A percentile compares a stretch with the other conserved stretches of the same genome.
These are phyloP conservation scores for Sugiyamaella floridensis DNA, from an alignment of 805 yeast genomes.

Conservation along the genomic window DNA sequence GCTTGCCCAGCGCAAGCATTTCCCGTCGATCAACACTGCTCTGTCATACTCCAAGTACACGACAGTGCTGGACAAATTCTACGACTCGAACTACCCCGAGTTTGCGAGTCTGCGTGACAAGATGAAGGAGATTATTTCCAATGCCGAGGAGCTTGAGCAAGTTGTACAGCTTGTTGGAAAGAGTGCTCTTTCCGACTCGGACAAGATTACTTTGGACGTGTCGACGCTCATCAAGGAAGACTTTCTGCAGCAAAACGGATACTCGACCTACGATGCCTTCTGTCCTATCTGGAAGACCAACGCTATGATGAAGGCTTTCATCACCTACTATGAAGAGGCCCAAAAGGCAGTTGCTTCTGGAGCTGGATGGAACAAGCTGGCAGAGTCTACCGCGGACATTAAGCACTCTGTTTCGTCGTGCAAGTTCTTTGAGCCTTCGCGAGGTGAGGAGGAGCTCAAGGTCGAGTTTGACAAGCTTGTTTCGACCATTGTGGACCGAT, in stretches of 20 bases:
- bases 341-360: conserved; percentile 94
- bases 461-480: conserved; percentile 73
- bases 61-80: conserved; percentile 74
- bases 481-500: conserved; percentile 73
- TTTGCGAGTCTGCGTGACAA: conserved; percentile 85
- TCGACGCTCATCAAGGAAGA: conserved; percentile 90
- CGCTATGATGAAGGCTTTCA: conserved; percentile 95
- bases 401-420: conserved; percentile 91
- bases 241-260: conserved; percentile 98
- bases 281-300: conserved; percentile 99
- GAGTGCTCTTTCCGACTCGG: conserved; percentile 93
- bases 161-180: conserved; percentile 99
- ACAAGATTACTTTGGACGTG: conserved; percentile 93
- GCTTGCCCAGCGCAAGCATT: conserved; percentile 98
- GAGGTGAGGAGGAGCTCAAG: conserved; percentile 73
- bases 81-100: conserved; percentile 81
- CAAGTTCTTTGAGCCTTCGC: conserved; percentile 92
- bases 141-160: conserved; percentile 98
- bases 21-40: conserved; percentile 96
- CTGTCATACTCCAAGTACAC: conserved; percentile 97
- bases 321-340: conserved; percentile 91
- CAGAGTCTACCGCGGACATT: conserved; percentile 84
- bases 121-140: conserved; percentile 88
- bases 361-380: conserved; percentile 86
- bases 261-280: conserved; percentile 95